Evolutionary conservation across 1,284 basidiomycete species (phyloP), one percentile per base, ranked within the genome.

Genomic region (Ustilago bromivora): DNA sequence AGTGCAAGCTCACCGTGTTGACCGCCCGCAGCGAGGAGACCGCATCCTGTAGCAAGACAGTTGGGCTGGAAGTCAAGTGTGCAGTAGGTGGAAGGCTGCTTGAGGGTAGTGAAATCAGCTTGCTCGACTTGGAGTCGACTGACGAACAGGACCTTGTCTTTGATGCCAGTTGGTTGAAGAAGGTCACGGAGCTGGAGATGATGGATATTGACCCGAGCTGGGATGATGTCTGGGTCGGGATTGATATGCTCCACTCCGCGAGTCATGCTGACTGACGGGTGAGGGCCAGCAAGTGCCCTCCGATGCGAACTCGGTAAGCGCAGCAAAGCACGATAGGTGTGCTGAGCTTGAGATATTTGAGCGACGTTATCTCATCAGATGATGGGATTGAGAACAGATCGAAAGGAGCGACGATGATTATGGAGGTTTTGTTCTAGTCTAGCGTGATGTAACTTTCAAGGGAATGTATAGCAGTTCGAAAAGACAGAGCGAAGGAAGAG

Each of bases 1-100:
- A 94, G 87, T 61, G 93, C 91, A 1, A 95, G 88, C 82, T 95
- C 92, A 4, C 92, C 90, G 12, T 92, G 90, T 84, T 93, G 92
- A 3, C 94, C 94, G 67, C 93, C 94, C 4, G 91, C 92, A 34
- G 93, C 94, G 17, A 95, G 86, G n/a, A 95, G 89, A 17, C 88
- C 89, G 8, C 88, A 88, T 3, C 85, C 86, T 3, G 75, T 69
- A 5, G 84, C 71, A 34, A 94, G 84, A 10, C 87, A 88, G 19
- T 92, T 88, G 0, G 92, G 90, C 1, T 91, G 87, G 53, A 94
- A 89, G 5, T 91, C 91, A 81, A 93, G 92, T 15, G 92, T 91
- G 31, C 86, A 88, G 85, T 92, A 94, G 3, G 88, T 78, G 13
- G 90, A 88, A 88, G 56, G 88, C 4, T 71, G 65, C 31, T 79